Conservation (phyloP, 805 yeast species). For the Ogataea allantospora region DNA sequence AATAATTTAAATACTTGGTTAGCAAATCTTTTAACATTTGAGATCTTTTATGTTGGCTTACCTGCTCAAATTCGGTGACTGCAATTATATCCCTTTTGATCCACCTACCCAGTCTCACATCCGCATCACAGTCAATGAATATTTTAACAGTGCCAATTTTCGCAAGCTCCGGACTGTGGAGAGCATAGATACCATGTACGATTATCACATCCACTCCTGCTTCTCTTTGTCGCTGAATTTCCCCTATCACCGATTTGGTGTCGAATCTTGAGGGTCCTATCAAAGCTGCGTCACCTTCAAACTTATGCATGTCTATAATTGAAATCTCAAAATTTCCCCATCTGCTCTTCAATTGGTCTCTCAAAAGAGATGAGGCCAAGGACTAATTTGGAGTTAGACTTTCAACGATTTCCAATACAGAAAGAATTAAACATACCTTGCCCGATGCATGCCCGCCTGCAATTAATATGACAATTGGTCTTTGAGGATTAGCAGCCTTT, state of each 20-base stretch:
- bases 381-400: constrained; percentile 17
- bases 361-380: constrained; percentile 24
- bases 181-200: constrained; percentile 78
- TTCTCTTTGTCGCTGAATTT: constrained; percentile 10
- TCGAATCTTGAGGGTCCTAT: constrained; percentile 42
- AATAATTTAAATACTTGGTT: constrained; percentile 48
- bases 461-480: constrained; percentile 26
- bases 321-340: constrained; percentile 18
- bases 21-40: constrained; percentile 36
- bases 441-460: constrained; percentile 39
- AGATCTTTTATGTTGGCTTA: constrained; percentile 12
- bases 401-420: not conserved
- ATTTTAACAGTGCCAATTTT: constrained; percentile 61
- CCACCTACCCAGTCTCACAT: constrained; percentile 79
- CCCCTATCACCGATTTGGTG: constrained; percentile 30
- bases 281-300: constrained; percentile 8
- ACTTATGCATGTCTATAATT: constrained; percentile 28
- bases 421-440: constrained; percentile 24
- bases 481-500: not conserved
- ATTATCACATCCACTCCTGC: constrained; percentile 38
- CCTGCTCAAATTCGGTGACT: constrained; percentile 5
- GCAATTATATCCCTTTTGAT: constrained; percentile 40
- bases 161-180: constrained; percentile 59
- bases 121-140: constrained; percentile 82
- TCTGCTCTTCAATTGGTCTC: constrained; percentile 23